These are phyloP conservation scores for Tetrapisispora iriomotensis DNA, from an alignment of 805 yeast genomes.

Conservation along the genomic window DNA sequence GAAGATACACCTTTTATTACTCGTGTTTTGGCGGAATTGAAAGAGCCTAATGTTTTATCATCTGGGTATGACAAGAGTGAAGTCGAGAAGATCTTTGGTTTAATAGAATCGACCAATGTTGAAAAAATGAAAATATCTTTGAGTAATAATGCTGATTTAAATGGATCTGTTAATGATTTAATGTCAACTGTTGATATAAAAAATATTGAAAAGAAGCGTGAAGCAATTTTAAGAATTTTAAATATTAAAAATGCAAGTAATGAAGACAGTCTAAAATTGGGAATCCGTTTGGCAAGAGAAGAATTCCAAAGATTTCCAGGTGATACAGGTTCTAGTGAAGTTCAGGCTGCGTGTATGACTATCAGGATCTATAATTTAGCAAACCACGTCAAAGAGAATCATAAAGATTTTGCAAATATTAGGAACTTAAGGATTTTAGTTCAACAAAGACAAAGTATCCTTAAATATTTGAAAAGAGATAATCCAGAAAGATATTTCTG, in stretches of 20 bases:
- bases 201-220: slow-evolving; percentile 50
- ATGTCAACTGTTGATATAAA: slow-evolving; percentile 20
- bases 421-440: slow-evolving; percentile 72
- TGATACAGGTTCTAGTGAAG: slow-evolving; percentile 92
- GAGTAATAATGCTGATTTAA: slow-evolving; percentile 17
- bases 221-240: slow-evolving; percentile 60
- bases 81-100: slow-evolving; percentile 65
- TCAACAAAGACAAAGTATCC: slow-evolving; percentile 76
- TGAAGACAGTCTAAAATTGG: slow-evolving; percentile 46
- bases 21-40: slow-evolving; percentile 55
- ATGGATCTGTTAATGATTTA: slow-evolving; percentile 15
- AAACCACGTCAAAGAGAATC: slow-evolving; percentile 58
- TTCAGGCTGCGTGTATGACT: slow-evolving; percentile 87
- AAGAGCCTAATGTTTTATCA: slow-evolving; percentile 56
- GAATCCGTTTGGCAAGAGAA: slow-evolving; percentile 53
- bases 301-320: slow-evolving; percentile 81
- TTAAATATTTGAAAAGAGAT: slow-evolving; percentile 72
- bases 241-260: slow-evolving; percentile 61
- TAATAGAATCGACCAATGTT: slow-evolving; percentile 31
- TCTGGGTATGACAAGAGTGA: slow-evolving; percentile 50
- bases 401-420: slow-evolving; percentile 63
- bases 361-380: slow-evolving; percentile 69
- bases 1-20: slow-evolving; percentile 54
- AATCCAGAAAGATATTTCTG: slow-evolving; percentile 76
- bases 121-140: slow-evolving; percentile 19